A percentile compares a stretch with the other conserved stretches of the same genome.
These are phyloP conservation scores for Castanea mollissima DNA, from an alignment of 306 rosid species.

Conservation along the genomic window DNA sequence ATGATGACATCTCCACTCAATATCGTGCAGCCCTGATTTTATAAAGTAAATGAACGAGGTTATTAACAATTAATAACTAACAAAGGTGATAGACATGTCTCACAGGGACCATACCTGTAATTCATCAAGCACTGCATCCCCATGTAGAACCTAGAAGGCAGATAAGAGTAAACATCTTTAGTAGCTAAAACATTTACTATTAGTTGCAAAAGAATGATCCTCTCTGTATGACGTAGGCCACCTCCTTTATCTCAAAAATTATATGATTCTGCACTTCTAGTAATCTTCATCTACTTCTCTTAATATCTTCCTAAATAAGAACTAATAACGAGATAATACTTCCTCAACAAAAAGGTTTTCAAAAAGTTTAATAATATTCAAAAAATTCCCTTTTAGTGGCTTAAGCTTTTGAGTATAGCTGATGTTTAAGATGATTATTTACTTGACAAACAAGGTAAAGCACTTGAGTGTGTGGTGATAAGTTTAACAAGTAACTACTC, in stretches of 20 bases:
- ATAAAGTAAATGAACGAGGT: not conserved
- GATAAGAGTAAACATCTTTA: not conserved
- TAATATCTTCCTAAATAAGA: not conserved
- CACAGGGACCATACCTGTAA: constrained; percentile 52
- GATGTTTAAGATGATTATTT: not conserved
- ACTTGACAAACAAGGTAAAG: not conserved
- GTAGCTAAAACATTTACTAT: not conserved
- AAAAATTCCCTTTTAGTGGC: not conserved
- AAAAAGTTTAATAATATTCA: not conserved
- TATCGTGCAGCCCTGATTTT: constrained; percentile 77
- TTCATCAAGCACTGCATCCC: constrained; percentile 88
- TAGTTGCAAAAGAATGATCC: not conserved
- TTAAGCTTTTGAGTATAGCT: constrained; percentile 1
- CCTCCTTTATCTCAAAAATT: not conserved
- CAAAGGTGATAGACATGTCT: constrained; percentile 10
- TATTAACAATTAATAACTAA: not conserved
- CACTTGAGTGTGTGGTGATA: no score
- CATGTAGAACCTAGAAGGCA: constrained; percentile 75
- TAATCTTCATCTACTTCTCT: not conserved
- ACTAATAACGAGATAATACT: not conserved
- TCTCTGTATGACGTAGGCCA: not conserved
- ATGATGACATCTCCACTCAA: constrained; percentile 94
- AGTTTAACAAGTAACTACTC: not conserved
- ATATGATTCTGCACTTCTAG: not conserved
- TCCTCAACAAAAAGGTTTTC: not conserved